phyloP scores from a whole-genome alignment of 495 filamentous ascomycete genomes.

The Chaetomidium leptoderma region DNA sequence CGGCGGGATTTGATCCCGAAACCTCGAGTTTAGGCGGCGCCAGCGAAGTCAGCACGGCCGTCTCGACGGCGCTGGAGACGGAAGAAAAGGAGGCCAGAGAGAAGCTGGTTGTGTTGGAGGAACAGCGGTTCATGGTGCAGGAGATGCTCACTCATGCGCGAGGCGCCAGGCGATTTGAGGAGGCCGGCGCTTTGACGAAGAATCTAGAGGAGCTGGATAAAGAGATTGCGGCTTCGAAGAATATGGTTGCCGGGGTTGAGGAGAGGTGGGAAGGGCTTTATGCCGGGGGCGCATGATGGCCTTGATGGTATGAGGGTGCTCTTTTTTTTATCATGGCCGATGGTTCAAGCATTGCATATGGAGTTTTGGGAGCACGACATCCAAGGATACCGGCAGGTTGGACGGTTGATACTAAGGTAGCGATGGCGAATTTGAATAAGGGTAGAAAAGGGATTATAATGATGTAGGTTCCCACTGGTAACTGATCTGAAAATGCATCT shows the following conservation, averaged over 20 bases:
- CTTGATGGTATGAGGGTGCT: background rate
- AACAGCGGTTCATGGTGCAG: slow-evolving; percentile 86
- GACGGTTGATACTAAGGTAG: too few relatives aligned
- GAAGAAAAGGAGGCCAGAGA: slow-evolving; percentile 87
- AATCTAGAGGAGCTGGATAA: slow-evolving; percentile 80
- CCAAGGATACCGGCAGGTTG: too few relatives aligned
- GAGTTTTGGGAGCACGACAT: too few relatives aligned
- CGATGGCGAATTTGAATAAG: too few relatives aligned
- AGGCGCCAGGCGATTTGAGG: slow-evolving; percentile 79
- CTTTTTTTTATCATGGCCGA: background rate
- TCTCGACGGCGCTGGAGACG: slow-evolving; percentile 65
- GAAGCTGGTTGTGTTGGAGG: slow-evolving; percentile 82
- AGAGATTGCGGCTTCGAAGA: slow-evolving; percentile 69
- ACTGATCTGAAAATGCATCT: too few relatives aligned
- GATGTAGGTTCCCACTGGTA: too few relatives aligned
- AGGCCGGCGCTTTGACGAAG: slow-evolving; percentile 70
- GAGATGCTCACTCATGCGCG: slow-evolving; percentile 84
- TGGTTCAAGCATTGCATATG: slow-evolving; percentile 17
- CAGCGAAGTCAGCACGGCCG: slow-evolving; percentile 56
- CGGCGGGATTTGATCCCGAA: slow-evolving; percentile 47
- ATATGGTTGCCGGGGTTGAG: slow-evolving; percentile 53
- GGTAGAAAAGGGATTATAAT: too few relatives aligned
- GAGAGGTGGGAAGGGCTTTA: slow-evolving; percentile 49
- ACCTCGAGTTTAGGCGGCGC: slow-evolving; percentile 53
- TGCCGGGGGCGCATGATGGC: slow-evolving; percentile 15